phyloP scores from a whole-genome alignment of 108 stramenopile species.

The Nitzschia sp. region DNA sequence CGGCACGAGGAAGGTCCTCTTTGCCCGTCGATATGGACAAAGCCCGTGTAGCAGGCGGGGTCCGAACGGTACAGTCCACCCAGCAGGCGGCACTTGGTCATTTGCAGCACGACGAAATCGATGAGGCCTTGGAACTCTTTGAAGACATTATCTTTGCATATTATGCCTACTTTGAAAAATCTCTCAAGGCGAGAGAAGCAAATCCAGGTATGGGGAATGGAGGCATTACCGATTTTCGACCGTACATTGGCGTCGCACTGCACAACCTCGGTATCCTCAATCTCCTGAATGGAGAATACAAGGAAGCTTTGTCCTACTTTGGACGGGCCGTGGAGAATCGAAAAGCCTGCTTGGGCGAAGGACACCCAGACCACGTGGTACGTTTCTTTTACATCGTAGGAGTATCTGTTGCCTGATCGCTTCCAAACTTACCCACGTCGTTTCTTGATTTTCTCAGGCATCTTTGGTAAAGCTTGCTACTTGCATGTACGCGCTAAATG shows the following conservation, averaged over 20 bases:
- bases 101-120: conserved; percentile 47
- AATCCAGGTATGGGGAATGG: background rate
- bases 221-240: conserved; percentile 22
- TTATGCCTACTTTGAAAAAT: conserved; percentile 35
- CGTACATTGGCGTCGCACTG: conserved; percentile 36
- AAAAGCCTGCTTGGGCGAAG: conserved; percentile 22
- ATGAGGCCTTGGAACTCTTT: conserved; percentile 38
- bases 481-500: conserved; percentile 45
- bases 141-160: conserved; percentile 49
- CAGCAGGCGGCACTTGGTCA: conserved; percentile 36
- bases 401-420: conserved; percentile 3
- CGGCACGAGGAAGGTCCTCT: conserved; percentile 13
- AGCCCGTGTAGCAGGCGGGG: conserved; percentile 22
- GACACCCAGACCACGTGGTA: conserved; percentile 41
- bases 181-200: conserved; percentile 21
- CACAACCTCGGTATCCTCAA: conserved; percentile 49
- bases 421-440: background rate
- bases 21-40: conserved; percentile 36
- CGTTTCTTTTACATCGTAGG: conserved; percentile 29
- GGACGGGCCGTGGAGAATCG: conserved; percentile 33
- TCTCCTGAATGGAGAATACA: conserved; percentile 40
- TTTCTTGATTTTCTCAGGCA: conserved; percentile 24
- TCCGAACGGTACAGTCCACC: conserved; percentile 16
- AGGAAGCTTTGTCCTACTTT: conserved; percentile 43
- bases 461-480: conserved; percentile 35